Conservation (phyloP, 257 asterid genomes). For the Ophiorrhiza pumila region DNA sequence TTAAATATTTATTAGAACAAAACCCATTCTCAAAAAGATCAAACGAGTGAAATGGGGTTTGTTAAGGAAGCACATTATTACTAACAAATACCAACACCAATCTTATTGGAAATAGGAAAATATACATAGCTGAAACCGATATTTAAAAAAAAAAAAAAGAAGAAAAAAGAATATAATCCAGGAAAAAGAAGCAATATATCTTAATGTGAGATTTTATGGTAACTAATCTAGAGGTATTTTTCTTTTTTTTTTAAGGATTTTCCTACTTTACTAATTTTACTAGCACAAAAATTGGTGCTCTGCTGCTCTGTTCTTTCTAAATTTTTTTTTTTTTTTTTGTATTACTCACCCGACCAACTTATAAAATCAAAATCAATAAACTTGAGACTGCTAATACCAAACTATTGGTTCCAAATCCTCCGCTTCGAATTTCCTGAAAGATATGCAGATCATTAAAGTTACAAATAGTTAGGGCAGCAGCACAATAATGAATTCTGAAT, state of each 20-base stretch:
- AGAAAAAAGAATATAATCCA: constrained; percentile 21
- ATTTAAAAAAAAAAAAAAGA: constrained; percentile 20
- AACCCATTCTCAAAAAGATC: no score
- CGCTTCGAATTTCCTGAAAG: constrained; percentile 54
- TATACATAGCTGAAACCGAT: constrained; percentile 23
- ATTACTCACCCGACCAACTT: background rate
- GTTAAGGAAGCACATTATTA: no score
- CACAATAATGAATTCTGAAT: background rate
- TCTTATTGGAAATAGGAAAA: constrained; percentile 4
- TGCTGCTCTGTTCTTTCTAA: background rate
- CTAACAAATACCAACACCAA: no score
- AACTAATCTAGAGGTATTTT: constrained; percentile 12
- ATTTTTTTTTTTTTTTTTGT: background rate
- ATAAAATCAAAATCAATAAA: constrained; percentile 35
- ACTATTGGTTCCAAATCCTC: constrained; percentile 31
- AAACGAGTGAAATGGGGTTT: no score
- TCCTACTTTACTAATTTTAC: constrained; percentile 11
- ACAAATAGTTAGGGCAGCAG: background rate
- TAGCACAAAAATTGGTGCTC: background rate
- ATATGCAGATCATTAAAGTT: constrained; percentile 15
- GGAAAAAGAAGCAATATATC: constrained; percentile 7
- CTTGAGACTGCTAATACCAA: constrained; percentile 37
- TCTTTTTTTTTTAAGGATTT: no score
- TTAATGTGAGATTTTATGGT: constrained; percentile 13
- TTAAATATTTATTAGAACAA: no score